These are phyloP conservation scores for Aegle marmelos DNA, from an alignment of 345 rosid species.

Conservation along the genomic window DNA sequence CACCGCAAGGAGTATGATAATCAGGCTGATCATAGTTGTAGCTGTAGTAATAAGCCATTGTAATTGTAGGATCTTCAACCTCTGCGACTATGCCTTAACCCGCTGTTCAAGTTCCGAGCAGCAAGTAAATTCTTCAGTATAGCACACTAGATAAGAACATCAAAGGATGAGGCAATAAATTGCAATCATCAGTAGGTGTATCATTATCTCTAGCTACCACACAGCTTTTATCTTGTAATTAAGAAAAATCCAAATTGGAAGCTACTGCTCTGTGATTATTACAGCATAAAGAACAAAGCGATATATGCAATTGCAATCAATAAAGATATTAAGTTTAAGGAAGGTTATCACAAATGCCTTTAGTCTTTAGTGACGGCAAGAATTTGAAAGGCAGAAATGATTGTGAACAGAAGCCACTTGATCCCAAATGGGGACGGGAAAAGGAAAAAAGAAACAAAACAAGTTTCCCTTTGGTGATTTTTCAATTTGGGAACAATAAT, in stretches of 20 bases:
- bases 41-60: constrained; percentile 26
- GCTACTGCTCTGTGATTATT: not conserved
- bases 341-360: not conserved
- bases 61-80: not conserved
- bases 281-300: not conserved
- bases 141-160: not conserved
- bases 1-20: not conserved
- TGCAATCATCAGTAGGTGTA: not conserved
- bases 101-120: not conserved
- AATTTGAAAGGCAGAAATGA: not conserved
- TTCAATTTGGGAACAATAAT: not conserved
- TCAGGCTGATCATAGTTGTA: constrained; percentile 7
- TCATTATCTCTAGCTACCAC: constrained; percentile 1
- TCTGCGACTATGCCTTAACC: not conserved
- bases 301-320: constrained; percentile 7
- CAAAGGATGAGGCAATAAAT: not conserved
- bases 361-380: not conserved
- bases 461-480: not conserved
- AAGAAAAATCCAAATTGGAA: not conserved
- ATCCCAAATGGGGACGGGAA: not conserved
- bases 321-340: not conserved
- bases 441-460: constrained; percentile 4
- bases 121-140: not conserved
- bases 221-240: not conserved
- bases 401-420: not conserved